phyloP scores from a whole-genome alignment of 768 basidiomycete species.

The Mycena venus region DNA sequence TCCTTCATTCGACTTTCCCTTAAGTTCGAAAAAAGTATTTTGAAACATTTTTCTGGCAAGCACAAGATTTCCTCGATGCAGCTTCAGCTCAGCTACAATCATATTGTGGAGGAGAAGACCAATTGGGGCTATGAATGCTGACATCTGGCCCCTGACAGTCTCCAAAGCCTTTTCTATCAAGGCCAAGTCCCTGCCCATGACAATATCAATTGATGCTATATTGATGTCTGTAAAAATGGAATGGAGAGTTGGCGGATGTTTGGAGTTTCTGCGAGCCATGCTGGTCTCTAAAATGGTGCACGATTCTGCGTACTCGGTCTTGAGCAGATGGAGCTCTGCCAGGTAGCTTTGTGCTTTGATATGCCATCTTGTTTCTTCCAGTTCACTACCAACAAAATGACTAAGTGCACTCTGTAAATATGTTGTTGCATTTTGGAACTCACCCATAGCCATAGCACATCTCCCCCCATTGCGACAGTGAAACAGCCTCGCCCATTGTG shows the following conservation, averaged over 20 bases:
- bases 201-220: constrained; percentile 6
- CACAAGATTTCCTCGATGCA: background rate
- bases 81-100: background rate
- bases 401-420: background rate
- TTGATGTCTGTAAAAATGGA: constrained; percentile 2
- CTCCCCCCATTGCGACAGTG: background rate
- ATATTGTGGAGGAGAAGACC: background rate
- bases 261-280: background rate
- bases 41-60: background rate
- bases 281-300: background rate
- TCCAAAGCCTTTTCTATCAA: background rate
- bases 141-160: background rate
- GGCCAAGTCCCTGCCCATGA: background rate
- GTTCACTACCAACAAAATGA: background rate
- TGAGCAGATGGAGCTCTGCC: constrained; percentile 8
- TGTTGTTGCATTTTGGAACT: background rate
- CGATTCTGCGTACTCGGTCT: constrained; percentile 16
- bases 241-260: background rate
- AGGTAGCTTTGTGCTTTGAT: background rate
- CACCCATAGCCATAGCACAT: background rate
- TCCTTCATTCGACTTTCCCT: background rate
- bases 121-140: background rate
- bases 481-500: background rate
- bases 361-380: background rate
- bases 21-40: background rate